A percentile compares a stretch with the other conserved stretches of the same genome.
phyloP scores from a whole-genome alignment of 495 filamentous ascomycete species.

The Talaromyces adpressus region DNA sequence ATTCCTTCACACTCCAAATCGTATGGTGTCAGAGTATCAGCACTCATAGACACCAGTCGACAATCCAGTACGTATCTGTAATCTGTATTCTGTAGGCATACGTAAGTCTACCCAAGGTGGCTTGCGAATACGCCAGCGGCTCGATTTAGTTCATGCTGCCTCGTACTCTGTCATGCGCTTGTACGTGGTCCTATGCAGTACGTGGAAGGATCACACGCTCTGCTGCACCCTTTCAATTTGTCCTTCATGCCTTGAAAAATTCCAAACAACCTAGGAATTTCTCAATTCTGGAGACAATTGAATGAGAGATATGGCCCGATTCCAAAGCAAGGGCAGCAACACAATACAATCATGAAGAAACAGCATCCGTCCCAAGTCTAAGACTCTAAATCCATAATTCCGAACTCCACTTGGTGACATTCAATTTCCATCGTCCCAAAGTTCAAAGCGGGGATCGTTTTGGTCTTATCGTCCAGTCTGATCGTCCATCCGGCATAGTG shows the following conservation, averaged over 20 bases:
- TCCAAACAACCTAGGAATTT: neutral
- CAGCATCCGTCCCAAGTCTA: neutral
- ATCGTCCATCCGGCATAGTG: neutral
- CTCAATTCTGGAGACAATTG: neutral
- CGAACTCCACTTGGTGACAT: neutral
- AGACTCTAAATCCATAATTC: neutral
- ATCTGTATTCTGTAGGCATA: neutral
- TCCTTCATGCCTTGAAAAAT: neutral
- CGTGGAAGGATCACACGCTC: neutral
- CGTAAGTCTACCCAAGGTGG: constrained; percentile 1
- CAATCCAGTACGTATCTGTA: too few relatives aligned
- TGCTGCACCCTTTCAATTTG: neutral
- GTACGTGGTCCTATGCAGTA: neutral
- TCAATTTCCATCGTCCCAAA: neutral
- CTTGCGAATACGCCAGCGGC: neutral
- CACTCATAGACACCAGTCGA: too few relatives aligned
- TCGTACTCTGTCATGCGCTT: neutral
- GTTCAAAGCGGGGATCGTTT: neutral
- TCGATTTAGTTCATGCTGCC: neutral
- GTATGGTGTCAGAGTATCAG: neutral
- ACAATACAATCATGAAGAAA: neutral
- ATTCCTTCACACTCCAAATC: neutral
- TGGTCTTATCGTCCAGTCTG: neutral
- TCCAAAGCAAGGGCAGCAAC: neutral
- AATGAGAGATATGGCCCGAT: neutral